Percentiles rank a stretch among this genome's conserved stretches.
These are phyloP conservation scores for Filobasidium wieringae DNA, from an alignment of 768 basidiomycete genomes.

Conservation along the genomic window DNA sequence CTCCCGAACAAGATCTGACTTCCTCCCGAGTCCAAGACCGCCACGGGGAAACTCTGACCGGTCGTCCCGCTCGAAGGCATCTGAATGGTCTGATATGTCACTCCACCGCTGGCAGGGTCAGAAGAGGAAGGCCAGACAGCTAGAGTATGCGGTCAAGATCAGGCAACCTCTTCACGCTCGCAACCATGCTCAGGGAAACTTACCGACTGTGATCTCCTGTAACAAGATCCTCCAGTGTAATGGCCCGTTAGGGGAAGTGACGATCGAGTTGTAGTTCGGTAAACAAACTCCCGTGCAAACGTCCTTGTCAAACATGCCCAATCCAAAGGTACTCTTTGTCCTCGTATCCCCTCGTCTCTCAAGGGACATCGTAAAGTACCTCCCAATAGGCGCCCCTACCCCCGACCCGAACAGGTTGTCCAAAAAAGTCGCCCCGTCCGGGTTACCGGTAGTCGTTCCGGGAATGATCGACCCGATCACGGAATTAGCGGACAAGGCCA, in stretches of 20 bases:
- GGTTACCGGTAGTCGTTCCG: conserved; percentile 30
- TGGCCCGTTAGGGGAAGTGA: conserved; percentile 17
- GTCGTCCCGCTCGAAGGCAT: conserved; percentile 13
- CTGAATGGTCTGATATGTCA: background rate
- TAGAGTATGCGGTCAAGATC: background rate
- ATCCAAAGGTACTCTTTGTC: conserved; percentile 27
- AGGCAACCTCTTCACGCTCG: background rate
- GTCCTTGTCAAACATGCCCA: conserved; percentile 20
- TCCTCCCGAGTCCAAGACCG: conserved; percentile 36
- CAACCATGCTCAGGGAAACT: background rate
- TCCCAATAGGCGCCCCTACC: conserved; percentile 23
- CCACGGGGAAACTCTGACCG: conserved; percentile 22
- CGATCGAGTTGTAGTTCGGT: conserved; percentile 28
- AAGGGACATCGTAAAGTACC: conserved; percentile 30
- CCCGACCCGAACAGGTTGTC: conserved; percentile 37
- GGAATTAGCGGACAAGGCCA: conserved; percentile 34
- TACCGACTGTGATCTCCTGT: conserved; percentile 18
- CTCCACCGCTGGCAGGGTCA: background rate
- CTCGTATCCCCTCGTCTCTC: conserved; percentile 34
- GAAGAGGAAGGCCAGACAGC: background rate
- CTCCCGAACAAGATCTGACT: conserved; percentile 31
- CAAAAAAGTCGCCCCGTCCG: conserved; percentile 37
- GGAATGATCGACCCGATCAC: conserved; percentile 27
- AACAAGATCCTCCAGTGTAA: conserved; percentile 32
- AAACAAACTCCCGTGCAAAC: conserved; percentile 29